Evolutionary conservation across 2,329 filamentous ascomycete genomes (phyloP).

Genomic region (Fusarium sp.): DNA sequence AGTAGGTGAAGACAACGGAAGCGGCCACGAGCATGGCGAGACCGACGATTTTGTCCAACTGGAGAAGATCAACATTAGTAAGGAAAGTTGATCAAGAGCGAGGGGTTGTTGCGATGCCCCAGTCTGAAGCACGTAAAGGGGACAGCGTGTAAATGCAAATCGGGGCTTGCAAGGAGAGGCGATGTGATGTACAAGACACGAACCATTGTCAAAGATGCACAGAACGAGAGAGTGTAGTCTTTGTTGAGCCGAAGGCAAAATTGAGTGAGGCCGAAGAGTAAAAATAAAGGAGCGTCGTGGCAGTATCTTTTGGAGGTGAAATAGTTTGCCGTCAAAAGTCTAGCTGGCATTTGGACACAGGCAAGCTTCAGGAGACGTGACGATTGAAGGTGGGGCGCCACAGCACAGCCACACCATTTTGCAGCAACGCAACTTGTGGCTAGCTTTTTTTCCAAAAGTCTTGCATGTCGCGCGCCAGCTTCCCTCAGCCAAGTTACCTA

Average conservation of each 20-base stretch:
- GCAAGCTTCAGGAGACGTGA: constrained; percentile 42
- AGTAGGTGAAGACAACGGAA: constrained; percentile 80
- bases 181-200: constrained; percentile 8
- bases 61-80: constrained; percentile 38
- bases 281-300: constrained; percentile 44
- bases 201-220: constrained; percentile 47
- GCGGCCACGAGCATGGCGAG: constrained; percentile 77
- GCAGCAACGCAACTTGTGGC: neutral
- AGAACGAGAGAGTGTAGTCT: constrained; percentile 35
- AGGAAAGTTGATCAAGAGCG: constrained; percentile 22
- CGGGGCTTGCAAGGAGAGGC: neutral
- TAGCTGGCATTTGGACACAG: constrained; percentile 28
- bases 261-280: constrained; percentile 12
- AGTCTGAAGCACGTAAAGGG: constrained; percentile 38
- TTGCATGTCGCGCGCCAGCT: constrained; percentile 25
- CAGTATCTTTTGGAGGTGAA: constrained; percentile 32
- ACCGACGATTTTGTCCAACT: constrained; percentile 90
- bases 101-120: constrained; percentile 44
- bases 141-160: constrained; percentile 31
- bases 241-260: constrained; percentile 25
- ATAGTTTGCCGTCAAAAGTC: constrained; percentile 34
- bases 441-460: constrained; percentile 41
- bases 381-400: constrained; percentile 28
- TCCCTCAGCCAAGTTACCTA: constrained; percentile 5
- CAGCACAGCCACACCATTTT: constrained; percentile 26